Conservation (phyloP, 176 grass and related monocot species). For the Avena insularis region DNA sequence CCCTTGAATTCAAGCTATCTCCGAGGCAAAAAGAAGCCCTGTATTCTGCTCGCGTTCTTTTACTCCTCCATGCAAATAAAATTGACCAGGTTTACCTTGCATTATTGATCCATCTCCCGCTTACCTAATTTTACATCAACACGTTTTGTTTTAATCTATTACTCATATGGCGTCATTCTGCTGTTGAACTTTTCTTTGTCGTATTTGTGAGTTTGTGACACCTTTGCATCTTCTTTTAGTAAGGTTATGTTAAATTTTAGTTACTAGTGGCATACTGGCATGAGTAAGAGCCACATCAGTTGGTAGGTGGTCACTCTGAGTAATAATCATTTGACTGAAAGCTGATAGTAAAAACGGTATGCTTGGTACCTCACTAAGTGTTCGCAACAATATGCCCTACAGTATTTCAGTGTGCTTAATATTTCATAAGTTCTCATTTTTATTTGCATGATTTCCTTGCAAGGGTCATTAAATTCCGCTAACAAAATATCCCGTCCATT, state of each 20-base stretch:
- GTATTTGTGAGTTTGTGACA: background rate
- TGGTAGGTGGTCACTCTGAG: background rate
- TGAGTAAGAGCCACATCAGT: background rate
- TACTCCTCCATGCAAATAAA: slow-evolving; percentile 89
- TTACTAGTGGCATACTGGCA: background rate
- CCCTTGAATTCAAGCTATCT: slow-evolving; percentile 72
- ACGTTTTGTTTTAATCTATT: background rate
- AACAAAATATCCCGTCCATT: slow-evolving; percentile 1
- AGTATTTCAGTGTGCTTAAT: background rate
- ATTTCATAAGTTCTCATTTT: background rate
- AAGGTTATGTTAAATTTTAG: background rate
- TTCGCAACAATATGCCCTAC: background rate
- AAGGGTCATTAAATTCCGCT: background rate
- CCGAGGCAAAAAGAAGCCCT: slow-evolving; percentile 78
- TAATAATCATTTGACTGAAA: background rate
- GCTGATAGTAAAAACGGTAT: background rate
- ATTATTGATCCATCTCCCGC: slow-evolving; percentile 1
- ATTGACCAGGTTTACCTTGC: slow-evolving; percentile 64
- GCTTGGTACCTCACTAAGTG: slow-evolving; percentile 2
- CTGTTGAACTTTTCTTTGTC: slow-evolving; percentile 34
- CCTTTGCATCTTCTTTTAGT: background rate
- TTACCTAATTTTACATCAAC: slow-evolving; percentile 50
- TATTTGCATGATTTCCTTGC: background rate
- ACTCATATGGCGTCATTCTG: background rate
- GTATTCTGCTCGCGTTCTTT: slow-evolving; percentile 74